Percentiles rank a stretch among this genome's conserved stretches.
Evolutionary conservation across 2,329 filamentous ascomycete species (phyloP).

Genomic region (Lojkania enalia): DNA sequence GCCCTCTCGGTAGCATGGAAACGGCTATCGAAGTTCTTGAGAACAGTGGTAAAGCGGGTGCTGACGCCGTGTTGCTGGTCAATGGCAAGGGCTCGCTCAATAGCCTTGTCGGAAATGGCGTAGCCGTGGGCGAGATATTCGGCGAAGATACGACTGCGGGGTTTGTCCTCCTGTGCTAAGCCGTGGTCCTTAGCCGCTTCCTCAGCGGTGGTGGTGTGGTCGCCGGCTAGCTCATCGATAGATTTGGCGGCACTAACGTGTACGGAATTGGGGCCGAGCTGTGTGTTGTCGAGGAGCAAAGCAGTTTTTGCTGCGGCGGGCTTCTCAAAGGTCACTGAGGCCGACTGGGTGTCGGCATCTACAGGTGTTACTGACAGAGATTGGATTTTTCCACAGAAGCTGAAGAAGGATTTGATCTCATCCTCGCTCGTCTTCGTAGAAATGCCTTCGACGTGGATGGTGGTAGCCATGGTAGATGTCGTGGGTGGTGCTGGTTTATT

Average conservation of each 20-base stretch:
- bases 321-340: constrained; percentile 96
- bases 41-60: constrained; percentile 73
- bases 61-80: constrained; percentile 90
- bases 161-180: constrained; percentile 95
- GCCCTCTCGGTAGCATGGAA: constrained; percentile 88
- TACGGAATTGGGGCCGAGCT: constrained; percentile 75
- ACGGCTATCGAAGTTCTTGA: constrained; percentile 78
- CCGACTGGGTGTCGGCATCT: constrained; percentile 70
- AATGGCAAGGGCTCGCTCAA: constrained; percentile 81
- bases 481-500: no score
- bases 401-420: constrained; percentile 96
- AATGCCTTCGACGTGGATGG: constrained; percentile 90
- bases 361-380: constrained; percentile 73
- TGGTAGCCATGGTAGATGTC: constrained; percentile 56
- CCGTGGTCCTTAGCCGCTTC: constrained; percentile 63
- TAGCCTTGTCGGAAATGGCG: constrained; percentile 73
- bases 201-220: constrained; percentile 60
- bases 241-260: constrained; percentile 75
- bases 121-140: constrained; percentile 98
- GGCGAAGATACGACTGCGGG: constrained; percentile 86
- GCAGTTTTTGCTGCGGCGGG: constrained; percentile 95
- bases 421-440: constrained; percentile 78
- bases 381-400: constrained; percentile 92
- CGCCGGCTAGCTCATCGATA: constrained; percentile 64
- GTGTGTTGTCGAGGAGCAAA: constrained; percentile 93